Evolutionary conservation across 2,329 filamentous ascomycete genomes (phyloP), one percentile per base, ranked within the genome.

Genomic region (Alternaria panax): DNA sequence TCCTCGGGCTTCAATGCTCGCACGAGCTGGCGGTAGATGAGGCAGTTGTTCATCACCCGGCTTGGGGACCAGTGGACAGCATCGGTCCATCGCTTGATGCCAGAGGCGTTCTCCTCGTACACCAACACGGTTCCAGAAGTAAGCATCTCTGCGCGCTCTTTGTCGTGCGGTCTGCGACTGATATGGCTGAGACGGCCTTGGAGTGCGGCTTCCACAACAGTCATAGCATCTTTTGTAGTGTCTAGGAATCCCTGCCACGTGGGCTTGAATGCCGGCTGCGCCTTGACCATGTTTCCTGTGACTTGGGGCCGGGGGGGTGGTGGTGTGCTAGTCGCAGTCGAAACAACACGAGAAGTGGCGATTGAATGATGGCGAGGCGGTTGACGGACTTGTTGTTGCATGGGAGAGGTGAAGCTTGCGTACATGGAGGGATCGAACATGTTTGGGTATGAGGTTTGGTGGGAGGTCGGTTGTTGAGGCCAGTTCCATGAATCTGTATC

Each of bases 41-140:
- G 84, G 69, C 92, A 96, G 74, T 95, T 95, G 59, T 90, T 90
- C 47, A 94, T 83, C 47, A 96, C 94, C 16, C 91, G 89, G 77
- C 90, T 96, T 0, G 93, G 93, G 68, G 92, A 96, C 93, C 93
- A 97, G 7, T 90, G 89, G 11, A 94, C 87, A 14, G 93, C 93
- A 68, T 97, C 93, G 0, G 93, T 97, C 93, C 93, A 97, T 56
- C 93, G 86, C 80, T 96, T 96, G 80, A 97, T 96, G 5, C 92
- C 92, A 0, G 93, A 96, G 0, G 92, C 89, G 62, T 92, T 90
- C 76, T 97, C 92, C 72, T 96, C 92, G 77, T 97, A 97, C 66
- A 97, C 92, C 79, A 97, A 95, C 46, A 97, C 87, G 66, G 90
- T 90, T 34, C 93, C 93, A 67, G 92, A 96, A 66, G 86, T 86